Base-by-base conservation (phyloP, 140 eudicot species). In the Oenanthe javanica region DNA sequence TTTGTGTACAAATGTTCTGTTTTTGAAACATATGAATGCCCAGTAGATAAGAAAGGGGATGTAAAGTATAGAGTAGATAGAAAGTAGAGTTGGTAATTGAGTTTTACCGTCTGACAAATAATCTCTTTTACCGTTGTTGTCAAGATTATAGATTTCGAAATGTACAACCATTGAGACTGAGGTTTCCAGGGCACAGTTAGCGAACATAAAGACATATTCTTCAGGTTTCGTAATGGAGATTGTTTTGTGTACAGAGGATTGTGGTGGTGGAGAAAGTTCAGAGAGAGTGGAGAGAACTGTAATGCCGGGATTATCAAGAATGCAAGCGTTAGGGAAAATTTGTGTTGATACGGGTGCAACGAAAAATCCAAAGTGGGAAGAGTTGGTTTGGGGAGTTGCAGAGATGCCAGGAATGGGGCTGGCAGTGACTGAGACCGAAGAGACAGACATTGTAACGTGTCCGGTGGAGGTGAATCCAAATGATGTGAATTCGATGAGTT, bases 291-390 rank as follows among this genome's bases (percentile, higher is more conserved):
- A 83, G 46, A 90, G 63, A 6, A 82, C 81, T 15, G 81, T 64
- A 36, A 85, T 45, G n/a, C 18, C 75, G 51, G 77, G 81, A 47
- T 88, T 83, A 50, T 83, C 84, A 57, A 85, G 42, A 0, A 85
- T 73, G 79, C 87, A 90, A 18, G 75, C 80, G 0, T 78, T 25
- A n/a, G 77, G 94, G 42, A 79, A 77, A n/a, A 21, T 85, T 55
- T 79, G 88, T 80, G 83, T 77, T 75, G 63, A 3, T 84, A 85
- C 54, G 49, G 85, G 69, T 81, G 86, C 78, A 2, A 75, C 15
- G 80, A 86, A 86, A 81, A 85, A 90, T n/a, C 94, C 94, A 21
- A 90, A 79, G 70, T 81, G 87, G 19, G 92, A 88, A 3, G 91
- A 79, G 13, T 84, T 81, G 4, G 87, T 75, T 14, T 86, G 79